A percentile compares a stretch with the other conserved stretches of the same genome.
Conservation (phyloP, 768 basidiomycete genomes). For the Infundibulicybe gibba region DNA sequence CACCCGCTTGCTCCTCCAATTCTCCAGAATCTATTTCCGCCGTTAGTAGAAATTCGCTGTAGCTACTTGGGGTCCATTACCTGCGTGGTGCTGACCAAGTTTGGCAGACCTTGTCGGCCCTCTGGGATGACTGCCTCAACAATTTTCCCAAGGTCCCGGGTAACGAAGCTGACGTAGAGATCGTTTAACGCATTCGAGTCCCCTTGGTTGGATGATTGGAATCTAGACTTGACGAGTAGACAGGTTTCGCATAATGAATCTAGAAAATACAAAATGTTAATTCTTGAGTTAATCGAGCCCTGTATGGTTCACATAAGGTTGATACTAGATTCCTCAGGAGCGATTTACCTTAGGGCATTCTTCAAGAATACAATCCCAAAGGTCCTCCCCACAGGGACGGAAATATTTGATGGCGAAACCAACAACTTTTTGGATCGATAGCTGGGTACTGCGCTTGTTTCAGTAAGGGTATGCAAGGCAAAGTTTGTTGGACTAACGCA, state of each 20-base stretch:
- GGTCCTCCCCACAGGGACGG: slow-evolving; percentile 80
- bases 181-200: slow-evolving; percentile 31
- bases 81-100: slow-evolving; percentile 85
- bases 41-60: neutral
- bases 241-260: slow-evolving; percentile 84
- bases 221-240: slow-evolving; percentile 58
- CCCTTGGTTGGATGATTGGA: slow-evolving; percentile 13
- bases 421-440: slow-evolving; percentile 87
- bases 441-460: slow-evolving; percentile 58
- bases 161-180: slow-evolving; percentile 75
- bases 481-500: slow-evolving; percentile 43
- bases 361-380: slow-evolving; percentile 92
- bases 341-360: slow-evolving; percentile 78
- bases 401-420: slow-evolving; percentile 83
- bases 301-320: slow-evolving; percentile 16
- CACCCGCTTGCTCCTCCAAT: slow-evolving; percentile 82
- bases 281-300: slow-evolving; percentile 88
- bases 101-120: slow-evolving; percentile 83
- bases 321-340: neutral
- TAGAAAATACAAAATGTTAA: slow-evolving; percentile 90
- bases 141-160: slow-evolving; percentile 74
- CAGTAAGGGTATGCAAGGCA: neutral
- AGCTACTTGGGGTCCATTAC: slow-evolving; percentile 32
- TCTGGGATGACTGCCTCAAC: slow-evolving; percentile 86
- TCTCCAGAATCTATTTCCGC: slow-evolving; percentile 79